Evolutionary conservation across 768 basidiomycete species (phyloP), one percentile per base, ranked within the genome.

Genomic region (Pleurotus sapidus): DNA sequence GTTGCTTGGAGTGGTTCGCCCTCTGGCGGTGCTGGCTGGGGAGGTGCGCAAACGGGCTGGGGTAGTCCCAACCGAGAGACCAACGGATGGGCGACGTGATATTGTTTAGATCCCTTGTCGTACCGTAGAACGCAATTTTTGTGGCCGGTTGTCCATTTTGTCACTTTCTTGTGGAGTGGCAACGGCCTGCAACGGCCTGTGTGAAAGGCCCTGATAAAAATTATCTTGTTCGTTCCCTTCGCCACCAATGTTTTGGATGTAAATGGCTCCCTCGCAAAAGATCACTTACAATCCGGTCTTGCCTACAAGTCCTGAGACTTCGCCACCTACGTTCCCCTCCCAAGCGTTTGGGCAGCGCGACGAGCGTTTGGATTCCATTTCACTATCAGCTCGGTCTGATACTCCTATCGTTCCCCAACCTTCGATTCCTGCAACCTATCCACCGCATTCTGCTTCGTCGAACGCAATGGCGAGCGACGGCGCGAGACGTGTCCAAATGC

Each of bases 21-120:
- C 9, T 0, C 30, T 34, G 63, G 63, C 27, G 62, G 70, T 15
- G 64, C 60, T 46, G 64, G 67, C 50, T 73, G 74, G 68, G 68
- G 67, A 68, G 58, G 50, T 14, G 39, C 61, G 15, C 57, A 56
- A 17, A 55, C 56, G 20, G 60, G 46, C 40, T 68, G 62, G 42
- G 73, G 70, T 54, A 84, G 77, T 64, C 77, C 80, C 37, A 73
- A 61, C 38, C 80, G 68, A 56, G 80, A 78, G 54, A 64, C 80
- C 15, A 80, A 80, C 61, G 84, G 84, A 15, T 86, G 84, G 84
- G 83, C n/a, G 30, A 34, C 30, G 30, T 34, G 30, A 34, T 34
- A 20, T 20, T 20, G 20, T 3, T 20, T 20, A 34, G 30, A 3
- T 34, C 30, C 30, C 8, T 34, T 34, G 30, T 34, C 9, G 30